phyloP scores from a whole-genome alignment of 2,329 filamentous ascomycete genomes.

The Colletotrichum zoysiae region DNA sequence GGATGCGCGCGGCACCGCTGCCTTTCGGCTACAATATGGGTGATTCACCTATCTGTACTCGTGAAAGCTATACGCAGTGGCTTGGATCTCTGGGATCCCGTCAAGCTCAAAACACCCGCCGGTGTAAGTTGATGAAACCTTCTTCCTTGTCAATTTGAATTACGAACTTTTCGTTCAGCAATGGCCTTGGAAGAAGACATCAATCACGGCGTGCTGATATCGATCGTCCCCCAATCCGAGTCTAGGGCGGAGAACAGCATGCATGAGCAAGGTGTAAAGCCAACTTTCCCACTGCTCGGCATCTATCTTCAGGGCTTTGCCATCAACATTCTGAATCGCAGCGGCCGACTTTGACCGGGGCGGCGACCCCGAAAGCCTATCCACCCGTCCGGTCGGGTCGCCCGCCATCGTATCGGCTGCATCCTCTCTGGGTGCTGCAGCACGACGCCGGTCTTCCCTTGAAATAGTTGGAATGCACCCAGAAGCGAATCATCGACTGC shows the following conservation, averaged over 20 bases:
- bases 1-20: no score
- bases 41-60: no score
- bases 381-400: not conserved
- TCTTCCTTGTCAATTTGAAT: not conserved
- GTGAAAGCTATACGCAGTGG: no score
- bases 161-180: not conserved
- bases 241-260: not conserved
- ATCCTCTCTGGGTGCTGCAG: not conserved
- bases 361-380: not conserved
- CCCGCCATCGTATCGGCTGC: not conserved
- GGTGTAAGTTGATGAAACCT: not conserved
- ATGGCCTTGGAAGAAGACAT: not conserved
- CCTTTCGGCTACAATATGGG: no score
- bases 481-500: not conserved
- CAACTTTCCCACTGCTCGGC: not conserved
- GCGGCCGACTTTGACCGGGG: not conserved
- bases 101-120: not conserved
- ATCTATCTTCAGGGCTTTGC: not conserved
- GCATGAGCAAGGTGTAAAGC: not conserved
- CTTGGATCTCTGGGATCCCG: not conserved
- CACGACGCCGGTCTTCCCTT: not conserved
- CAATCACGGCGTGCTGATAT: not conserved
- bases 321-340: not conserved
- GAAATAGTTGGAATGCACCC: not conserved
- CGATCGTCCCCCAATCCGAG: not conserved